Evolutionary conservation across 139 green algal genomes (phyloP), one percentile per base, ranked within the genome.

Genomic region (Haematococcus lacustris): DNA sequence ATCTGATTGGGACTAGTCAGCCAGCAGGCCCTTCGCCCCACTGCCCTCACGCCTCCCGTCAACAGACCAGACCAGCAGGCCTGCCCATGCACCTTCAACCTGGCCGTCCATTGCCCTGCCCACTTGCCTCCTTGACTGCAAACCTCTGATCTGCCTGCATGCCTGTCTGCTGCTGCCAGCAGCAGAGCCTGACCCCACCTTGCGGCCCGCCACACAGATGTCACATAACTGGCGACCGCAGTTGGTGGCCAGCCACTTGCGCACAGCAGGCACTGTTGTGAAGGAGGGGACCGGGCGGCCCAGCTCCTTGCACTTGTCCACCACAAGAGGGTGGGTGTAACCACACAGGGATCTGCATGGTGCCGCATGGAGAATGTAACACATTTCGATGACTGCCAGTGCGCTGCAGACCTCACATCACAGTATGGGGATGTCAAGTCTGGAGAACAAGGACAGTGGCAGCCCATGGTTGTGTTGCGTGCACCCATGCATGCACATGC

Each of bases 121-220:
- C n/a, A n/a, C n/a, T n/a, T n/a, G n/a, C n/a, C n/a, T 57, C 47
- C 47, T 57, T 57, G 13, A 57, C 9, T 17, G 13, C 47, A 28
- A 17, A 9, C 47, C 47, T 57, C 47, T 17, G n/a, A n/a, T 28
- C 47, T 28, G 47, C 47, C 47, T 28, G 13, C 9, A 57, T 53
- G 43, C 43, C 9, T 9, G 43, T 53, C 9, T 53, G 43, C 9
- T 53, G 43, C 43, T 9, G 9, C 9, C n/a, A n/a, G n/a, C n/a
- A n/a, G n/a, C n/a, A n/a, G n/a, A n/a, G n/a, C n/a, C n/a, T n/a
- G n/a, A 32, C 26, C 74, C 0, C 71, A 93, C 90, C 90, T 97
- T 96, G 51, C 93, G 79, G 23, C 87, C 77, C 63, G 88, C 90
- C 34, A 97, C 68, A 80, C 94, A 98, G 37, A 98, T 82, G 68